Evolutionary conservation across 202 grass and related monocot species (phyloP).

Genomic region (Saccharum hybrid): DNA sequence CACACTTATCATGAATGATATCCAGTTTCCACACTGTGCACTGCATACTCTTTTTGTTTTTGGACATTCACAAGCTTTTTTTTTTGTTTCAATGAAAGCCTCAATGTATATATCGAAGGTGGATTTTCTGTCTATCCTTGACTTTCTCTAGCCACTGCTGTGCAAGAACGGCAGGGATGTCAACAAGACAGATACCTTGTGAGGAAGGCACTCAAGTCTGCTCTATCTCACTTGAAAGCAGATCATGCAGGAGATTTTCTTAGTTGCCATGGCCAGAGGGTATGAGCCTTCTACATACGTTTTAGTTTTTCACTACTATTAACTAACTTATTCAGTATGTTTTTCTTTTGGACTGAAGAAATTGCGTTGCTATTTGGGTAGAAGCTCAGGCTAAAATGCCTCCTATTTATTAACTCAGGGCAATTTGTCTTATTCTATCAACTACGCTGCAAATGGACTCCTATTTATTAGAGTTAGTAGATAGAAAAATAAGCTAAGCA

Average conservation of each 20-base stretch:
- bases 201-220: slow-evolving; percentile 78
- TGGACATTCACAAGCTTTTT: background rate
- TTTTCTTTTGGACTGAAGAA: slow-evolving; percentile 20
- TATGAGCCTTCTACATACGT: slow-evolving; percentile 45
- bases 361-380: slow-evolving; percentile 7
- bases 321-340: background rate
- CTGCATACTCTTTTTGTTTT: slow-evolving; percentile 22
- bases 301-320: background rate
- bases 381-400: slow-evolving; percentile 12
- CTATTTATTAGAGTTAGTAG: background rate
- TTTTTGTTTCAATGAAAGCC: background rate
- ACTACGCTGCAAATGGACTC: slow-evolving; percentile 8
- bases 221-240: slow-evolving; percentile 69
- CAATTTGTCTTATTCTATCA: slow-evolving; percentile 12
- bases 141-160: slow-evolving; percentile 55
- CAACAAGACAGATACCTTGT: slow-evolving; percentile 60
- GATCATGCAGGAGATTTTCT: slow-evolving; percentile 70
- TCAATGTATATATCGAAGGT: background rate
- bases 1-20: slow-evolving; percentile 77
- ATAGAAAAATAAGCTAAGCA: slow-evolving; percentile 4
- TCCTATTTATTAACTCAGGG: background rate
- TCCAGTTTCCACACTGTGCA: slow-evolving; percentile 46
- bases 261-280: slow-evolving; percentile 69
- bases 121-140: slow-evolving; percentile 49
- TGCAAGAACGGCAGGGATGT: slow-evolving; percentile 50